Evolutionary conservation across 2,329 filamentous ascomycete genomes (phyloP), one percentile per base, ranked within the genome.

Genomic region (Graphilbum sp.): DNA sequence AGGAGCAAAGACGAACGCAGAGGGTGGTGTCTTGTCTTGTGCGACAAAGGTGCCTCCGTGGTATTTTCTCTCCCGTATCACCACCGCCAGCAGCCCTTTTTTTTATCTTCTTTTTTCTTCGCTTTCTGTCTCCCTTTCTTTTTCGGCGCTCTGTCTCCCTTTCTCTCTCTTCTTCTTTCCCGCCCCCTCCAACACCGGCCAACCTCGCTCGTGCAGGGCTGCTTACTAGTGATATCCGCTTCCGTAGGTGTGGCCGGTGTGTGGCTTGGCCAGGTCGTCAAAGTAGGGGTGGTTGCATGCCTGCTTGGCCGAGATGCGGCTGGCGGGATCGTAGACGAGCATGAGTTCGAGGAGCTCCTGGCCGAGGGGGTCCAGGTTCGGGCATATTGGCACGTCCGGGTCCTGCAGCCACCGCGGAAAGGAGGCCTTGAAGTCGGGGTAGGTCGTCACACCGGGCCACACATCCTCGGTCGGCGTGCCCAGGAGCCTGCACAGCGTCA

Each of bases 361-460:
- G 24, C 78, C 78, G 13, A 65, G 56, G 4, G 80, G 72, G 49
- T 88, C 82, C 21, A 92, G 68, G 34, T 68, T 76, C 19, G 71
- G 67, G 49, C 85, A 80, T 21, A 87, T 63, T 32, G 70, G 64
- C 39, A 64, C 62, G 17, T 67, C 65, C 40, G 69, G 63, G 51
- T 83, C 79, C 42, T 80, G 76, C 47, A 67, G 66, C 85, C 85
- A 92, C 60, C 87, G 88, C 44, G 84, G 84, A 60, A 92, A 92
- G 5, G 80, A 84, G 16, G 79, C 55, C 61, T 93, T 92, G 69
- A 83, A 93, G 58, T 93, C 85, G 27, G 85, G 84, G 61, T 88
- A 88, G 10, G 79, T 82, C 15, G 81, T 87, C 39, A 93, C 83
- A 41, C 84, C 84, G 37, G 84, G 84, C 84, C 84, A 93, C 41